Base-by-base conservation (phyloP, 352 stramenopile genomes). In the Pythium apleroticum region DNA sequence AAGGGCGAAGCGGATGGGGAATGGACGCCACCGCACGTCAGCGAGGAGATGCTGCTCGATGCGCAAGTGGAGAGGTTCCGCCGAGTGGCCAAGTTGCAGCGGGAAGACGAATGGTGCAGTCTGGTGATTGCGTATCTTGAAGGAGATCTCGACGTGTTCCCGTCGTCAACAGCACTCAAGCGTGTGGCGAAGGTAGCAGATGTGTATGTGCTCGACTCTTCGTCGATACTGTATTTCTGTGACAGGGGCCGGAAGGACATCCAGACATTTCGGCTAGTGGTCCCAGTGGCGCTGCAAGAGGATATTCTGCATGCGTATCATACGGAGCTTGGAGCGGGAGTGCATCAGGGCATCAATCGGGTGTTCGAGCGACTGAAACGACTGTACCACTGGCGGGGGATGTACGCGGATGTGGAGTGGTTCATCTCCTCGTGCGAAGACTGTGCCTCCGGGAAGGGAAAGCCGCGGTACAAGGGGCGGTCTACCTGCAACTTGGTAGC, bases 391-490 rank as follows among this genome's bases (percentile, higher is more conserved):
- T 57, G 52, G 52, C 43, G 57, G 9, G 57, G 57, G 1, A 7
- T 56, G 27, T 63, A 48, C 24, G 43, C 28, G 2, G 57, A 63
- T 19, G 57, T 63, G 3, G 43, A 56, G 30, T 30, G 20, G n/a
- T 63, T 31, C 43, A 31, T 63, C 11, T 22, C 28, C 0, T 48
- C 52, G 6, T 68, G 61, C 14, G 33, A 17, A 2, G 61, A 68
- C 15, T 68, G 61, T 22, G 4, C 28, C 0, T 52, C 61, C 1
- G 61, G 10, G 0, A 68, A 68, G 50, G 61, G 61, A 15, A 67
- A 67, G 27, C 60, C 60, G 10, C 25, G 39, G 35, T 66, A 55
- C 22, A 4, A 27, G 35, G 60, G 52, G 11, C 28, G 15, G 12
- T 57, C 60, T 7, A 19, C 22, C 17, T 52, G 61, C 1, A 68